Percentiles rank a stretch among this genome's conserved stretches.
phyloP scores from a whole-genome alignment of 2,329 filamentous ascomycete genomes.

The Aschersonia sp. region DNA sequence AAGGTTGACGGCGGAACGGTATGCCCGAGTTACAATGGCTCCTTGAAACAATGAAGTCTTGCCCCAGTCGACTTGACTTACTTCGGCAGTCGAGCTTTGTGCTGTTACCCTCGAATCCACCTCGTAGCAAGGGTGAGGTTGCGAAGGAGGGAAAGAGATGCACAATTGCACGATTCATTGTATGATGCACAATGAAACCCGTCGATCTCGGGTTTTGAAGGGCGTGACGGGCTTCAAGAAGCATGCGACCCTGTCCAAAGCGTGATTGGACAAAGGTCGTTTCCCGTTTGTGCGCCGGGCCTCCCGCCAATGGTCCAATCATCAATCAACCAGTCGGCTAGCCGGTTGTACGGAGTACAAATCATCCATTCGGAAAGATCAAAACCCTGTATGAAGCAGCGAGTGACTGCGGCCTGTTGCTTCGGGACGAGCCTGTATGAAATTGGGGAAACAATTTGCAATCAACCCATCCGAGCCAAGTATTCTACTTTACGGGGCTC shows the following conservation, averaged over 20 bases:
- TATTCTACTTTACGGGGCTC: too few relatives aligned
- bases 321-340: neutral
- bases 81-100: neutral
- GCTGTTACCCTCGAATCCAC: conserved; percentile 1
- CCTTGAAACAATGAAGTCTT: neutral
- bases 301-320: neutral
- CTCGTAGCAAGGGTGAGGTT: neutral
- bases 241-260: neutral
- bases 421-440: too few relatives aligned
- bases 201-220: neutral
- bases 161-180: neutral
- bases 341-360: neutral
- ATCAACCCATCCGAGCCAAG: too few relatives aligned
- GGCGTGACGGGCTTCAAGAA: neutral
- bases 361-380: neutral
- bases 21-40: neutral
- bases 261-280: neutral
- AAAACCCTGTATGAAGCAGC: too few relatives aligned
- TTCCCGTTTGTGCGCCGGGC: neutral
- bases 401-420: too few relatives aligned
- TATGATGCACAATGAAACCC: conserved; percentile 2
- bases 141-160: conserved; percentile 1
- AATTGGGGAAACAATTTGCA: too few relatives aligned
- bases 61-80: neutral
- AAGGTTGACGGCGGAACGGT: neutral